Conservation (phyloP, 768 basidiomycete species). For the Tulasnella sp. region DNA sequence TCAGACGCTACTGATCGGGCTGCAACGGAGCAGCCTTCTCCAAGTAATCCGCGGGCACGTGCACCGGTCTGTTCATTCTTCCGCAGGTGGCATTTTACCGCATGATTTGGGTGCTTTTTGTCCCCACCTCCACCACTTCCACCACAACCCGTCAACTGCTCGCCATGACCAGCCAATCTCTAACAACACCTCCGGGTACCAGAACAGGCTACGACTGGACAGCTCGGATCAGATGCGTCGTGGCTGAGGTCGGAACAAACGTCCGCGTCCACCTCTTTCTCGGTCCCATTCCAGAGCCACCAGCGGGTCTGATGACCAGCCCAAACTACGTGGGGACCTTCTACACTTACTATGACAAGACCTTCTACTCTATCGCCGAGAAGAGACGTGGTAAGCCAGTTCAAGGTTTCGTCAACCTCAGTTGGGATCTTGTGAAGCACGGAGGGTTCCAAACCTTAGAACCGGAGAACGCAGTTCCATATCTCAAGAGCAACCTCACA, state of each 20-base stretch:
- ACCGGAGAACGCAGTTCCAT: not conserved
- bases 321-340: not conserved
- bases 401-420: not conserved
- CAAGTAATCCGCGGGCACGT: too few species aligned
- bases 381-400: not conserved
- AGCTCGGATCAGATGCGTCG: not conserved
- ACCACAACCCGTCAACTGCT: not conserved
- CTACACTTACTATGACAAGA: not conserved
- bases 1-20: too few species aligned
- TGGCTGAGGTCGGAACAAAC: not conserved
- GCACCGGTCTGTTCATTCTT: too few species aligned
- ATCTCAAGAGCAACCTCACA: not conserved
- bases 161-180: not conserved
- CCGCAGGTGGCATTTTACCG: too few species aligned
- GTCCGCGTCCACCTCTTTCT: not conserved
- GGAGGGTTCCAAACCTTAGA: not conserved
- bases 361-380: not conserved
- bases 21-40: too few species aligned
- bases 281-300: not conserved
- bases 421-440: not conserved
- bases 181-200: not conserved
- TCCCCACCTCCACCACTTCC: too few species aligned
- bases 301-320: not conserved
- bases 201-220: constrained; percentile 1
- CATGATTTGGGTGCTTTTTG: too few species aligned